Evolutionary conservation across 768 basidiomycete genomes (phyloP).

Genomic region (Exsudoporus frostii): DNA sequence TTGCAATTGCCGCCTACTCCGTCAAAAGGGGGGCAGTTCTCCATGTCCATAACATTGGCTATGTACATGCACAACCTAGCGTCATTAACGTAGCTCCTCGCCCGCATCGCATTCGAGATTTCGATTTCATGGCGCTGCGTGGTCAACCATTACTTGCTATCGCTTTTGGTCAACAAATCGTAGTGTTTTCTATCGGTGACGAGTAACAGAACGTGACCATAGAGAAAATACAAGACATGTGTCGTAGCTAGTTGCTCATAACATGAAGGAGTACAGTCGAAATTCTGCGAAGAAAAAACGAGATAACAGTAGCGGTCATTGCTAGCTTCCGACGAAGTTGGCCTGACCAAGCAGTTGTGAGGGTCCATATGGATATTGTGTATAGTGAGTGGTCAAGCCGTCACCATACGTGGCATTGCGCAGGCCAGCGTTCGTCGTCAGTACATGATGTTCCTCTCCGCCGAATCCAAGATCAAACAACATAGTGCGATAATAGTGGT

Average conservation of each 20-base stretch:
- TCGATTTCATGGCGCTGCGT: slow-evolving; percentile 66
- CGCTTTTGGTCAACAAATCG: slow-evolving; percentile 57
- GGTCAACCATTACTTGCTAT: slow-evolving; percentile 68
- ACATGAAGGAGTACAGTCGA: slow-evolving; percentile 2
- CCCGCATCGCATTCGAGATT: slow-evolving; percentile 66
- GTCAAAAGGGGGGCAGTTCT: slow-evolving; percentile 61
- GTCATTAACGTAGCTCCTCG: slow-evolving; percentile 54
- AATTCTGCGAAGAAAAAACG: slow-evolving; percentile 4
- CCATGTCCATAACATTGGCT: slow-evolving; percentile 65
- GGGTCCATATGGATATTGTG: slow-evolving; percentile 32
- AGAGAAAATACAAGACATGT: slow-evolving; percentile 20
- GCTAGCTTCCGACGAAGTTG: slow-evolving; percentile 23
- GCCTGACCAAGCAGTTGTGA: slow-evolving; percentile 23
- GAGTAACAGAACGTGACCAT: slow-evolving; percentile 37
- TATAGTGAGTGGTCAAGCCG: slow-evolving; percentile 33
- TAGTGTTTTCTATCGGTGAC: slow-evolving; percentile 62
- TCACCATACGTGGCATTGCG: slow-evolving; percentile 31
- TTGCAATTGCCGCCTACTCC: slow-evolving; percentile 67
- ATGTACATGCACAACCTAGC: slow-evolving; percentile 61
- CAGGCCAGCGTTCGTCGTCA: slow-evolving; percentile 20
- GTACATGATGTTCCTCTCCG: slow-evolving; percentile 32
- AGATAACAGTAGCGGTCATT: neutral
- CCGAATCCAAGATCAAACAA: slow-evolving; percentile 71
- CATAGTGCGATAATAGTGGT: slow-evolving; percentile 73
- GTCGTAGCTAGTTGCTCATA: slow-evolving; percentile 15